Evolutionary conservation across 495 filamentous ascomycete genomes (phyloP).

Genomic region (Podospora anserina): DNA sequence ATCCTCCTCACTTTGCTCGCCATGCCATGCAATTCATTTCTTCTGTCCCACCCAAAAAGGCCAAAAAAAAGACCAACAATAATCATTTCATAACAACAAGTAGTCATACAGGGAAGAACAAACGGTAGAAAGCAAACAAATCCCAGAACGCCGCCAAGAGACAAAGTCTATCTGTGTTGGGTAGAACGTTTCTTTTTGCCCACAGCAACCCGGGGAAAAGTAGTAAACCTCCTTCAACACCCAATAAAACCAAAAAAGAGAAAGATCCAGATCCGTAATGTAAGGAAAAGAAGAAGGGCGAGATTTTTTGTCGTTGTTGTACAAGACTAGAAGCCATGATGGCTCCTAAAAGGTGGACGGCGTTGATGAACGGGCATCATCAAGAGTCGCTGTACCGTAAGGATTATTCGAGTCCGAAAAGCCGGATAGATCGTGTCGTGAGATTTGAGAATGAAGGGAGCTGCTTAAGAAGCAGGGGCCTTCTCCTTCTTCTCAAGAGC

Average conservation of each 20-base stretch:
- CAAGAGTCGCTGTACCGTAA: background rate
- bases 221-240: background rate
- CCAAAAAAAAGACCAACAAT: background rate
- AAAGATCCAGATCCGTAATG: background rate
- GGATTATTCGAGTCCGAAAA: background rate
- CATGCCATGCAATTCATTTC: background rate
- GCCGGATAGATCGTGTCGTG: background rate
- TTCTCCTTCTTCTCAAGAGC: slow-evolving; percentile 7
- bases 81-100: background rate
- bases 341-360: background rate
- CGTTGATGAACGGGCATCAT: background rate
- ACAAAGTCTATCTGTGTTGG: background rate
- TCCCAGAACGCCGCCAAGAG: background rate
- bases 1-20: background rate
- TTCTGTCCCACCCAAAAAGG: background rate
- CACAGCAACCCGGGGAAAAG: background rate
- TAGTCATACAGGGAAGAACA: background rate
- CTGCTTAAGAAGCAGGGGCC: slow-evolving; percentile 14
- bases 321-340: slow-evolving; percentile 6
- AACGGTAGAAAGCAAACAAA: background rate
- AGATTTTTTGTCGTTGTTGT: background rate
- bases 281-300: background rate
- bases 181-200: background rate
- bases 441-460: background rate
- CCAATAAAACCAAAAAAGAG: background rate